These are phyloP conservation scores for Kluyveromyces nonfermentans DNA, from an alignment of 805 yeast species.

Conservation along the genomic window DNA sequence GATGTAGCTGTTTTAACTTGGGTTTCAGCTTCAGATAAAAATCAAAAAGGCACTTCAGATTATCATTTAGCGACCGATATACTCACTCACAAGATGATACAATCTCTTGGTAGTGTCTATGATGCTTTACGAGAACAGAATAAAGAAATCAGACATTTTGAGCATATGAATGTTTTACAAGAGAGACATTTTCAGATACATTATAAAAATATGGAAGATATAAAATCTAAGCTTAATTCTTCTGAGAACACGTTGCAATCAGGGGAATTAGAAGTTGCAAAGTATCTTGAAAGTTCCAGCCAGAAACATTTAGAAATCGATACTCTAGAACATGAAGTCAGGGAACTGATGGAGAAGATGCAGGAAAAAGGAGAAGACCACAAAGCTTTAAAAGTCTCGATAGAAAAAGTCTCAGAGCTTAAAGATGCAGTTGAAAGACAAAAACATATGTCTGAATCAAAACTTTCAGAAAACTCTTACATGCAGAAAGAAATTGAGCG, in stretches of 20 bases:
- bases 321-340: constrained; percentile 23
- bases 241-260: constrained; percentile 27
- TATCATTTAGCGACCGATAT: constrained; percentile 31
- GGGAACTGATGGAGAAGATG: constrained; percentile 16
- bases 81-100: constrained; percentile 55
- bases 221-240: constrained; percentile 39
- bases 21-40: constrained; percentile 32
- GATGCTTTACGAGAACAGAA: constrained; percentile 34
- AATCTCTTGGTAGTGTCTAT: constrained; percentile 43
- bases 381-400: constrained; percentile 12
- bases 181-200: constrained; percentile 37
- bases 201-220: constrained; percentile 35
- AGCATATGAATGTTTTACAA: constrained; percentile 32
- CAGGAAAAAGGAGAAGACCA: constrained; percentile 7
- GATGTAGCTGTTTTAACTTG: constrained; percentile 42
- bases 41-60: constrained; percentile 28
- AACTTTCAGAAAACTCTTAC: constrained; percentile 52
- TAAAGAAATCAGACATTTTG: constrained; percentile 40
- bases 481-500: constrained; percentile 49
- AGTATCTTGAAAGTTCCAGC: constrained; percentile 20
- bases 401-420: constrained; percentile 32
- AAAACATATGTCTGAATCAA: constrained; percentile 37
- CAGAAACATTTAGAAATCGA: constrained; percentile 19
- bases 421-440: constrained; percentile 37
- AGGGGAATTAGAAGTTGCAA: constrained; percentile 25